Percentiles rank a stretch among this genome's conserved stretches.
phyloP scores from a whole-genome alignment of 768 basidiomycete genomes.

The Serendipita vermifera region DNA sequence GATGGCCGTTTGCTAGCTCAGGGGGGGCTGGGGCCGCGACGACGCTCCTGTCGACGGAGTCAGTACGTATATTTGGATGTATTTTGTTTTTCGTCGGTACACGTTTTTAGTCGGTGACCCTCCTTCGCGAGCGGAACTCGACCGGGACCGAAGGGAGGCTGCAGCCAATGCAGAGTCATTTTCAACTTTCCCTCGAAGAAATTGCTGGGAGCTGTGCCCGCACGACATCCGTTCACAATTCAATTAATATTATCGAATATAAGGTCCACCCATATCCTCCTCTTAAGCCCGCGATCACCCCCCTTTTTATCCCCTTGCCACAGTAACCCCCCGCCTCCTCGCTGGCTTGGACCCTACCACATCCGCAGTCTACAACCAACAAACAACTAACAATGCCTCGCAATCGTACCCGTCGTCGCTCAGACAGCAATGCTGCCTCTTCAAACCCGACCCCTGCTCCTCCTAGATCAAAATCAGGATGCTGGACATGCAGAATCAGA shows the following conservation, averaged over 20 bases:
- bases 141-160: conserved; percentile 1
- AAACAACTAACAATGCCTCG: not conserved
- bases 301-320: not conserved
- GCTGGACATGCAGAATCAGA: conserved; percentile 78
- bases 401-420: conserved; percentile 4
- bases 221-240: not conserved
- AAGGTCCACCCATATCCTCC: not conserved
- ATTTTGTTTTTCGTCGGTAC: too few species aligned
- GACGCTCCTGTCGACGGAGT: too few species aligned
- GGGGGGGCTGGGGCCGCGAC: too few species aligned
- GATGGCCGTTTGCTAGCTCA: too few species aligned
- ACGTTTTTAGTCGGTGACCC: too few species aligned
- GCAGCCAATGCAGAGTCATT: not conserved
- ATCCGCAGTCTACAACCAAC: not conserved
- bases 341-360: not conserved
- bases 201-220: not conserved
- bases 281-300: not conserved
- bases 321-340: not conserved
- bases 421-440: not conserved
- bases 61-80: too few species aligned
- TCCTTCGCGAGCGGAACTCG: not conserved
- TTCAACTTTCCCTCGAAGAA: not conserved
- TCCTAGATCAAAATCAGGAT: conserved; percentile 30
- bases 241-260: not conserved
- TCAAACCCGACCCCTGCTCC: not conserved